Evolutionary conservation across 2,329 filamentous ascomycete genomes (phyloP), one percentile per base, ranked within the genome.

Genomic region (Acrodontium crateriforme): DNA sequence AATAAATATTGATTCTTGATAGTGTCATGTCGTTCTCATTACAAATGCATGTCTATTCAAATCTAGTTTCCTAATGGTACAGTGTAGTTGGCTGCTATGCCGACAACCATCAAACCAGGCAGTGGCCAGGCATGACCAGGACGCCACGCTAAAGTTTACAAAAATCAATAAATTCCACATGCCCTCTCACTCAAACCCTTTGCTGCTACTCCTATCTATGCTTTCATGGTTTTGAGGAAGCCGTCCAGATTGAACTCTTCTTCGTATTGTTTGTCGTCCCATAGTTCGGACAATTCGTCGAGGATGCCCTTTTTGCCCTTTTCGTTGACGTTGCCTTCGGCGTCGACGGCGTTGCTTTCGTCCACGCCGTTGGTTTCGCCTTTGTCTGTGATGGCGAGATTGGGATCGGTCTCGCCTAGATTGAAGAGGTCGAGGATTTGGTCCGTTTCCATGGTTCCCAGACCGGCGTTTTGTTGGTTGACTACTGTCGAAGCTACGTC

Each of bases 401-500:
- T 51, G 10, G 47, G 44, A 36, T 53, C 71, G 3, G 79, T 75
- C 22, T 92, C 83, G 30, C 81, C 79, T 6, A 98, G 66, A 44
- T 79, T 95, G 65, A 98, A 98, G 25, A 98, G 70, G 48, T 98
- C 89, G 3, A 98, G 70, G 35, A 98, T 92, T 56, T 98, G 85
- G 49, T 95, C 89, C 20, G 91, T 98, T 55, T 95, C 87, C 89
- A 98, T 98, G 9, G 84, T 91, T 29, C 70, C 78, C 2, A 98
- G 61, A 1, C 89, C 89, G 2, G 89, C 87, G 45, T 98, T 98
- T 59, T 98, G 89, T 58, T 98, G 89, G 54, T 98, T 98, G 40
- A 98, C 91, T 5, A 98, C 89, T 0, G 91, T 98, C 28, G 80
- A 91, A 22, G 89, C 91, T 12, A 98, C 85, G 54, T 98, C 89